Percentiles rank a stretch among this genome's conserved stretches.
Conservation (phyloP, 768 basidiomycete species). For the Phaeotremella skinneri region DNA sequence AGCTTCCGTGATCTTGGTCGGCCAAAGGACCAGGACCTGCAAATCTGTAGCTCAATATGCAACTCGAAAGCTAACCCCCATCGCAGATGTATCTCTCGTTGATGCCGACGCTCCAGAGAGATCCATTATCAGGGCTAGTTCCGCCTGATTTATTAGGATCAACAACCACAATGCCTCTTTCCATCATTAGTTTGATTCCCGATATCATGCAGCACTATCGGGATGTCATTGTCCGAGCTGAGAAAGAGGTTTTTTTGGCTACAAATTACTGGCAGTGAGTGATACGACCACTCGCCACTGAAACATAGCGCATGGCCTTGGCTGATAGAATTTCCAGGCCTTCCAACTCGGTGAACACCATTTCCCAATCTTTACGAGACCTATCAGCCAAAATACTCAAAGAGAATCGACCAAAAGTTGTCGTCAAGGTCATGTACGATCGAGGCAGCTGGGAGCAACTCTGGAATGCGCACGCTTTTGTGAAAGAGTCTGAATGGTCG, state of each 20-base stretch:
- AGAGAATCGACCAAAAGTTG: constrained; percentile 55
- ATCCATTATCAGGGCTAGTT: constrained; percentile 61
- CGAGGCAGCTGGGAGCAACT: constrained; percentile 63
- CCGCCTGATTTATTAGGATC: constrained; percentile 65
- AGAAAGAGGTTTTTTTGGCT: constrained; percentile 65
- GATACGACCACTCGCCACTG: not conserved
- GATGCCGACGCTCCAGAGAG: constrained; percentile 60
- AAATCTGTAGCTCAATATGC: not conserved
- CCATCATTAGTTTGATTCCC: constrained; percentile 65
- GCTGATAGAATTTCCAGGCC: constrained; percentile 45
- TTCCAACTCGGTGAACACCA: constrained; percentile 58
- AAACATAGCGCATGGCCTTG: not conserved
- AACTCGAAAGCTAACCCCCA: not conserved
- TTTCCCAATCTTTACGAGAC: constrained; percentile 59
- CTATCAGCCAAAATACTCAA: constrained; percentile 57
- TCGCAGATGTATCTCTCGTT: constrained; percentile 63
- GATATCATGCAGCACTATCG: constrained; percentile 72
- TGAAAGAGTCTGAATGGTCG: constrained; percentile 57
- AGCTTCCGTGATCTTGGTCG: constrained; percentile 16
- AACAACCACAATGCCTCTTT: constrained; percentile 63
- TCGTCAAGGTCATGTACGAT: constrained; percentile 70
- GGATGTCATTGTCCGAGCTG: constrained; percentile 62
- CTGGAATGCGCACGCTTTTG: constrained; percentile 57
- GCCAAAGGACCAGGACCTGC: not conserved
- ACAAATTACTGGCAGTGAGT: constrained; percentile 62